phyloP scores from a whole-genome alignment of 176 grass and related monocot species.

The Cenchrus purpureus region DNA sequence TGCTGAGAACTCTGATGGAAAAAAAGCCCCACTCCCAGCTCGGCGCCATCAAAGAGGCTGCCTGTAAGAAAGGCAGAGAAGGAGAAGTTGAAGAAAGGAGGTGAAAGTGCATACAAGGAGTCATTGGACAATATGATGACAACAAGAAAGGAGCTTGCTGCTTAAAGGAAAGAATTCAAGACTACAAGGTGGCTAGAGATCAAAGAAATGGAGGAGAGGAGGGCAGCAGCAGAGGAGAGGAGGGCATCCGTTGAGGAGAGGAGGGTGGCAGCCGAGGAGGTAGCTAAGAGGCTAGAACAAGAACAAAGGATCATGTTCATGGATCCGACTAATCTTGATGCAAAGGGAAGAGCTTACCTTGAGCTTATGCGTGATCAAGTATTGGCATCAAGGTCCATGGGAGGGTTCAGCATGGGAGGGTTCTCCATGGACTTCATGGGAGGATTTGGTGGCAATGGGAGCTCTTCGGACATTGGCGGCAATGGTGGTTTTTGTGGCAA shows the following conservation, averaged over 20 bases:
- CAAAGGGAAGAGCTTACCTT: background rate
- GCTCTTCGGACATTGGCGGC: background rate
- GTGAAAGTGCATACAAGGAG: background rate
- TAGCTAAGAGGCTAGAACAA: too few relatives aligned
- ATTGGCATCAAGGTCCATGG: background rate
- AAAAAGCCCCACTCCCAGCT: background rate
- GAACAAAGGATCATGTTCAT: too few relatives aligned
- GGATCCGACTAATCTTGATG: too few relatives aligned
- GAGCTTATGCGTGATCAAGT: background rate
- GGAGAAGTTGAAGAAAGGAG: background rate
- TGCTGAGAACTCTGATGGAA: background rate
- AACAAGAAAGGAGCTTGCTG: too few relatives aligned
- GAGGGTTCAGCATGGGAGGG: background rate
- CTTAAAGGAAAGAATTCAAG: background rate
- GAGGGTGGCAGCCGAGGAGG: background rate
- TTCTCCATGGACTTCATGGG: background rate
- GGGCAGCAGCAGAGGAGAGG: background rate
- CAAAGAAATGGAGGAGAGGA: slow-evolving; percentile 18
- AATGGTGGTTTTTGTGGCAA: too few relatives aligned
- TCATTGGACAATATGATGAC: background rate
- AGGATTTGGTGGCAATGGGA: background rate
- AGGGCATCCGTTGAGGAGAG: background rate
- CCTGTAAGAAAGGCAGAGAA: background rate
- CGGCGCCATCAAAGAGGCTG: background rate
- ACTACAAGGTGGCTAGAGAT: background rate